Base-by-base conservation (phyloP, 1,284 basidiomycete species). In the Papiliotrema terrestris region DNA sequence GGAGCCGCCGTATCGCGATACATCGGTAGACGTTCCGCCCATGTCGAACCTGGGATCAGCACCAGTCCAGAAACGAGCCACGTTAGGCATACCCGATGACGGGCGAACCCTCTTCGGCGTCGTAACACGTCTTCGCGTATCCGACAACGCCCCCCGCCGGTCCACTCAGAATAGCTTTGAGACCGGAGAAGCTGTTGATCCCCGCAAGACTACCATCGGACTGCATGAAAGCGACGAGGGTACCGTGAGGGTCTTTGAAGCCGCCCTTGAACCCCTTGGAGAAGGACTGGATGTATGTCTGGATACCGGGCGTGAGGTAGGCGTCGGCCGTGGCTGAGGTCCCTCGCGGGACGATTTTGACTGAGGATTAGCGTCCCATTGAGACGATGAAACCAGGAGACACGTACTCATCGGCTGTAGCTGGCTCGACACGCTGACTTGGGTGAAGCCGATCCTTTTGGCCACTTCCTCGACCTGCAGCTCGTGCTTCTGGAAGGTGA, bases 251-350 rank as follows among this genome's bases (percentile, higher is more conserved):
- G 13, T 66, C 61, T 19, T 68, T 52, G 51, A 1, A 32, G 29
- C 66, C 66, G 19, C 66, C 82, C 61, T 94, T 89, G 64, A 97
- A 96, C 0, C 93, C 92, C 32, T 78, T 75, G 76, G 93, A 96
- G 80, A 97, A 96, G 29, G 91, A 89, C 61, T 93, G 86, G n/a
- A 97, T 82, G 69, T 97, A 97, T 32, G 84, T 81, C 22, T 83
- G 79, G 32, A 97, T 77, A 45, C 96, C 88, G 1, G 94, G 95
- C 0, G 94, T 97, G 32, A 98, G 84, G 73, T 98, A 98, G 1
- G 95, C 95, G 66, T 98, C 95, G 0, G 92, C 95, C 0, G 92
- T 96, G 0, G 91, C 86, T 0, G 91, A 94, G 2, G 89, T 86
- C 0, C 92, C 95, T 4, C 95, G 86, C 0, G 92, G 88, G 4